phyloP scores from a whole-genome alignment of 495 filamentous ascomycete genomes.

The Platismatia glauca region DNA sequence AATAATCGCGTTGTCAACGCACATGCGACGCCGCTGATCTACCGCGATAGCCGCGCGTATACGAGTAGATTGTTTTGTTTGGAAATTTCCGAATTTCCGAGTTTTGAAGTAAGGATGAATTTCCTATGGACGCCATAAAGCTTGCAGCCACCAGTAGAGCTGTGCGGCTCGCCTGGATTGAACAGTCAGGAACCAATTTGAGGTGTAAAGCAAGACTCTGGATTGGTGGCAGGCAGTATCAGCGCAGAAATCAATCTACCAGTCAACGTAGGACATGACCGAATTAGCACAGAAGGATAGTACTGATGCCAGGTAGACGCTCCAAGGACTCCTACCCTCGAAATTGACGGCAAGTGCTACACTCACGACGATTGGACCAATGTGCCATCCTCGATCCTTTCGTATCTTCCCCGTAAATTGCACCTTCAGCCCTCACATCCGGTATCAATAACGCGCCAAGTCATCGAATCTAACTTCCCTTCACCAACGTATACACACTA shows the following conservation, averaged over 20 bases:
- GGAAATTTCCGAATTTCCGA: neutral
- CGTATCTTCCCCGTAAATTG: constrained; percentile 61
- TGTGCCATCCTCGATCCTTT: constrained; percentile 62
- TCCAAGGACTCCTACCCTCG: constrained; percentile 26
- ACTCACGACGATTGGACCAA: constrained; percentile 78
- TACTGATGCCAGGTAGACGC: constrained; percentile 9
- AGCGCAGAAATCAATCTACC: constrained; percentile 16
- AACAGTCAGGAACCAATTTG: constrained; percentile 14
- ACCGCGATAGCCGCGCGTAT: neutral
- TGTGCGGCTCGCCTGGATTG: constrained; percentile 30
- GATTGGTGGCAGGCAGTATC: neutral
- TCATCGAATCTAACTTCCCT: constrained; percentile 87
- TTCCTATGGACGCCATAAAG: constrained; percentile 30
- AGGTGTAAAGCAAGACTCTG: neutral
- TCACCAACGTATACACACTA: constrained; percentile 61
- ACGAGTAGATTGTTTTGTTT: neutral
- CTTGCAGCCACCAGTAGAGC: constrained; percentile 39
- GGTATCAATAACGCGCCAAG: constrained; percentile 75
- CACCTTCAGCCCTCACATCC: constrained; percentile 87
- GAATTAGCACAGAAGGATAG: neutral
- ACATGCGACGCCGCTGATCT: neutral
- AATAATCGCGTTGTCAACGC: neutral
- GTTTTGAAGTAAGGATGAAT: neutral
- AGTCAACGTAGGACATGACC: neutral
- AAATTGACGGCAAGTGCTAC: constrained; percentile 56